Base-by-base conservation (phyloP, 148 eudicot species). In the Persicaria maculosa region DNA sequence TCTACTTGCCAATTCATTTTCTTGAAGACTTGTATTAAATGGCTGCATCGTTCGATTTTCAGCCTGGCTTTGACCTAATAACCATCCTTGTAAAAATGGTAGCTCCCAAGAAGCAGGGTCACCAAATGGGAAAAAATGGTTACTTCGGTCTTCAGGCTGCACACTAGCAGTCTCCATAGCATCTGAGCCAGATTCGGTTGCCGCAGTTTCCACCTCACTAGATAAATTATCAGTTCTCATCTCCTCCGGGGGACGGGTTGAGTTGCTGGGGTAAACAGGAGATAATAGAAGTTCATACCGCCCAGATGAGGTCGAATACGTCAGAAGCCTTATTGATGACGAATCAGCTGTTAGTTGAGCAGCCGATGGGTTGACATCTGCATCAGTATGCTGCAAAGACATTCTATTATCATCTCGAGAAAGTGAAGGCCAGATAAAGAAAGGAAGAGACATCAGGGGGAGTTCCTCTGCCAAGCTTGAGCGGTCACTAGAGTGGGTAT, bases 71-170 rank as follows among this genome's bases (percentile, higher is more conserved):
- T 94, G 98, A 74, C 98, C 97, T 62, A 92, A 80, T 80, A 94
- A 80, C 98, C 97, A 94, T 61, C 98, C 98, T 78, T 94, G 98
- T 83, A 91, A 84, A 78, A 94, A 92, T 1, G 98, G 96, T 59
- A 94, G 72, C 59, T 91, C 98, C 97, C 98, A 94, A 72, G 82
- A 86, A 62, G 92, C 80, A 50, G 92, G 88, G 80, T 90, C 96
- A 11, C 86, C 85, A 73, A 91, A 92, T 22, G 94, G 92, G 47
- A 89, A 88, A 65, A 84, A 77, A 44, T 87, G 92, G 59, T 79
- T 89, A 78, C 75, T 86, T 81, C 90, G 85, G 22, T 86, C 96
- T 65, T 89, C 92, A 73, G 87, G 81, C 77, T 80, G 93, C 52
- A 71, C 77, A 77, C 89, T 91, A 75, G 88, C 75, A 17, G 83